A percentile compares a stretch with the other conserved stretches of the same genome.
These are phyloP conservation scores for Cydonia oblonga DNA, from an alignment of 331 rosid genomes.

Conservation along the genomic window DNA sequence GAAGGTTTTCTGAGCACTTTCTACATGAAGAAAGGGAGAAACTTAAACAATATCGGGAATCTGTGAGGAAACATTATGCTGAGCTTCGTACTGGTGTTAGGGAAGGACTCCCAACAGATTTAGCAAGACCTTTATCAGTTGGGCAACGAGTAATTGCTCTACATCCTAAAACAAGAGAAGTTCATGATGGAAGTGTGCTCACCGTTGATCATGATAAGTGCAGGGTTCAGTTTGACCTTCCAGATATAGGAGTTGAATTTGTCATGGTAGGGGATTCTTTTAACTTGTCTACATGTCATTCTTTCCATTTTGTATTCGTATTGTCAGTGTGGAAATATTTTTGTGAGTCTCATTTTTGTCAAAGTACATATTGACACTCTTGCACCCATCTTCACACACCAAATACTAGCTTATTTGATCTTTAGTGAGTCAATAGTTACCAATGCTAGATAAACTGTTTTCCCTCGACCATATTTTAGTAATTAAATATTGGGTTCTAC, in stretches of 20 bases:
- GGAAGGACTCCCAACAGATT: constrained; percentile 90
- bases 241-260: constrained; percentile 75
- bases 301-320: not conserved
- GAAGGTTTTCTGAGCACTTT: constrained; percentile 77
- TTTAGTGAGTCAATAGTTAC: not conserved
- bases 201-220: constrained; percentile 74
- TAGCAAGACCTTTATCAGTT: constrained; percentile 76
- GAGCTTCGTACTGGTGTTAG: constrained; percentile 52
- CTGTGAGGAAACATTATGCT: constrained; percentile 69
- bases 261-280: constrained; percentile 43
- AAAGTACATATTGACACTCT: not conserved
- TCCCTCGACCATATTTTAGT: not conserved
- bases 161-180: constrained; percentile 80
- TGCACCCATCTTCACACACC: not conserved
- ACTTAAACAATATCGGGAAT: constrained; percentile 68
- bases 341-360: not conserved
- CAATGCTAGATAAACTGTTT: not conserved
- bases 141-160: constrained; percentile 83
- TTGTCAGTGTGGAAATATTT: not conserved
- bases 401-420: not conserved
- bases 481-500: not conserved
- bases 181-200: constrained; percentile 82
- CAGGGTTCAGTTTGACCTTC: constrained; percentile 73
- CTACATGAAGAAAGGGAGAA: constrained; percentile 67
- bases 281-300: not conserved